Percentiles rank a stretch among this genome's conserved stretches.
Evolutionary conservation across 2,329 filamentous ascomycete genomes (phyloP).

Genomic region (Calonectria ilicicola): DNA sequence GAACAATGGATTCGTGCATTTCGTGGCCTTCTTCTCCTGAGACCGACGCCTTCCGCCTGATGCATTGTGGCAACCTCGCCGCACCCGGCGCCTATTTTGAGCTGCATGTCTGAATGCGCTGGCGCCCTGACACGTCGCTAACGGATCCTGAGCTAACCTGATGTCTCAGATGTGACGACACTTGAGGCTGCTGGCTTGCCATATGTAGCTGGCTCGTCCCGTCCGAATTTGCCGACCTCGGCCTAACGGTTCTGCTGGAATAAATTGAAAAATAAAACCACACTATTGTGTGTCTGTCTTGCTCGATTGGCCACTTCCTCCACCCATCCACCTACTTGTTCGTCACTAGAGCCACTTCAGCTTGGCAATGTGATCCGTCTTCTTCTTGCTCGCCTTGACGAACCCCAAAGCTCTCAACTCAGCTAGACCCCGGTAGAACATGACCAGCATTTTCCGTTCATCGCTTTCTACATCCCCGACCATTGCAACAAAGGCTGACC

Average conservation of each 20-base stretch:
- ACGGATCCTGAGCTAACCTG: conserved; percentile 21
- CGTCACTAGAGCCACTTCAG: conserved; percentile 76
- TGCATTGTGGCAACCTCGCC: conserved; percentile 34
- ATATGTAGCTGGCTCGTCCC: conserved; percentile 1
- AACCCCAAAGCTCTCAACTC: conserved; percentile 89
- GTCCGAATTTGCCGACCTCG: conserved; percentile 9
- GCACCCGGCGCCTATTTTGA: conserved; percentile 38
- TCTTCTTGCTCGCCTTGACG: conserved; percentile 90
- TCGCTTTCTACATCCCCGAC: conserved; percentile 58
- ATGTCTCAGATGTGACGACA: conserved; percentile 42
- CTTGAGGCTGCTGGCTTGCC: conserved; percentile 7
- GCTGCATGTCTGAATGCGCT: conserved; percentile 41
- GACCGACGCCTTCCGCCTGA: conserved; percentile 38
- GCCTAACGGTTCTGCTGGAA: conserved; percentile 2
- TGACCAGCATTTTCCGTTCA: conserved; percentile 72
- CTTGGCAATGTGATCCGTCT: conserved; percentile 92
- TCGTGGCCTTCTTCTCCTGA: conserved; percentile 4
- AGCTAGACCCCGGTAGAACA: conserved; percentile 88
- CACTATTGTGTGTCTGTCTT: conserved; percentile 15
- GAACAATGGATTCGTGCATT: conserved; percentile 33
- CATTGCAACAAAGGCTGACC: conserved; percentile 79
- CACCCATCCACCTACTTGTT: not conserved
- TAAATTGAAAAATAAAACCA: not conserved
- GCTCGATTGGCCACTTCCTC: not conserved
- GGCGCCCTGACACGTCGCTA: conserved; percentile 29